A percentile compares a stretch with the other conserved stretches of the same genome.
Evolutionary conservation across 1,284 basidiomycete genomes (phyloP).

Genomic region (Chondrostereum purpureum): DNA sequence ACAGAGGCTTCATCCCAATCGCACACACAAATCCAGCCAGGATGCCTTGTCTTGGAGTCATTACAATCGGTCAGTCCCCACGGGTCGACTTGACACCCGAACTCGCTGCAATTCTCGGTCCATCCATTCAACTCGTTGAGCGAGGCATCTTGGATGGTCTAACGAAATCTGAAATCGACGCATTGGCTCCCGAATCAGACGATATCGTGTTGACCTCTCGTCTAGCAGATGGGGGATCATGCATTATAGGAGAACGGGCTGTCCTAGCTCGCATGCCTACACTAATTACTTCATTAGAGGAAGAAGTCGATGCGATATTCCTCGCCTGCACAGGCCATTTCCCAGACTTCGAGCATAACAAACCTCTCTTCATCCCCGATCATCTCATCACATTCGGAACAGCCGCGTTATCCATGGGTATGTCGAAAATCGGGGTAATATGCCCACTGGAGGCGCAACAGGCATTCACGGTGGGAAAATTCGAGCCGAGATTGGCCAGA

Average conservation of each 20-base stretch:
- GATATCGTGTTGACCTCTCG: background rate
- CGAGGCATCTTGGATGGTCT: slow-evolving; percentile 3
- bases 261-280: slow-evolving; percentile 2
- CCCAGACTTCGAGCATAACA: background rate
- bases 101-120: background rate
- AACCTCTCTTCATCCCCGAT: slow-evolving; percentile 3
- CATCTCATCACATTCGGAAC: slow-evolving; percentile 1
- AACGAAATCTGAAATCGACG: background rate
- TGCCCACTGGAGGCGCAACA: background rate
- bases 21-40: too few species aligned
- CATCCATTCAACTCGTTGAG: background rate
- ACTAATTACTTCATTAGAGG: background rate
- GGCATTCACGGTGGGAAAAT: slow-evolving; percentile 1
- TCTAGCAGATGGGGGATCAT: background rate
- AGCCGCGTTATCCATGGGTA: background rate
- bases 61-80: slow-evolving; percentile 3
- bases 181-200: background rate
- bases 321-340: slow-evolving; percentile 3
- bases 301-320: slow-evolving; percentile 1
- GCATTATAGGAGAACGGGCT: slow-evolving; percentile 1
- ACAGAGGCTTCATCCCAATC: too few species aligned
- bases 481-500: background rate
- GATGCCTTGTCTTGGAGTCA: slow-evolving; percentile 3
- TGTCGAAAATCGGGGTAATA: background rate
- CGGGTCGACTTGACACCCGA: background rate